Base-by-base conservation (phyloP, 2,329 filamentous ascomycete species). In the Cercospora brassicicola region DNA sequence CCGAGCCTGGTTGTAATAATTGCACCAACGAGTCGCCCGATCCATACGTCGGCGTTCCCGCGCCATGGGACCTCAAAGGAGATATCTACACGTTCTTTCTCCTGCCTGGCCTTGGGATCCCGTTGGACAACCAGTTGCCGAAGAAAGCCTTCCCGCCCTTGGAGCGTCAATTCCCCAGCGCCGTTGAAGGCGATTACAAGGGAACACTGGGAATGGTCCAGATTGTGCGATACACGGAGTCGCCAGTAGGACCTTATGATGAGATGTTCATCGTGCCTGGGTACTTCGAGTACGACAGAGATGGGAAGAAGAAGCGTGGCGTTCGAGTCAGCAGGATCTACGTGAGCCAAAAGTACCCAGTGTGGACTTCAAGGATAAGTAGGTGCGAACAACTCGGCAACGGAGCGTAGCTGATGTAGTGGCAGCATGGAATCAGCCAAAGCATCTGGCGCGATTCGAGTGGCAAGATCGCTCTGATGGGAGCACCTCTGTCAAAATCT, bases 181-280 rank as follows among this genome's bases (percentile, higher is more conserved):
- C 48, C 4, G 28, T 53, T n/a, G 48, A 23, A 28, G 48, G 48
- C 23, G 48, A 53, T 26, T 53, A 26, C 48, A 26, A 53, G 20
- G 48, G 48, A 28, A 15, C 10, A 7, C 13, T 53, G 23, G 48
- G 48, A 6, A 53, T 53, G 48, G 48, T 53, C 1, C 48, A 53
- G 48, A 53, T 53, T 53, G 48, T 53, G 48, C 48, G 48, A 2
- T 53, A 69, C 45, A 69, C 65, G 5, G 67, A 71, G 8, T 69
- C 63, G 39, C 71, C 69, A 6, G 69, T 69, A 3, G 71, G 71
- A 3, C 59, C 66, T 10, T 71, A 72, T 60, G 71, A 72, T 63
- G 71, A 72, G 56, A 61, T 72, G 13, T 51, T 69, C 23, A 67
- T 72, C 48, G 65, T 72, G 15, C 71, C 69, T 20, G 71, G 71